Evolutionary conservation across 2,329 filamentous ascomycete species (phyloP), one percentile per base, ranked within the genome.

Genomic region (Periconia sp.): DNA sequence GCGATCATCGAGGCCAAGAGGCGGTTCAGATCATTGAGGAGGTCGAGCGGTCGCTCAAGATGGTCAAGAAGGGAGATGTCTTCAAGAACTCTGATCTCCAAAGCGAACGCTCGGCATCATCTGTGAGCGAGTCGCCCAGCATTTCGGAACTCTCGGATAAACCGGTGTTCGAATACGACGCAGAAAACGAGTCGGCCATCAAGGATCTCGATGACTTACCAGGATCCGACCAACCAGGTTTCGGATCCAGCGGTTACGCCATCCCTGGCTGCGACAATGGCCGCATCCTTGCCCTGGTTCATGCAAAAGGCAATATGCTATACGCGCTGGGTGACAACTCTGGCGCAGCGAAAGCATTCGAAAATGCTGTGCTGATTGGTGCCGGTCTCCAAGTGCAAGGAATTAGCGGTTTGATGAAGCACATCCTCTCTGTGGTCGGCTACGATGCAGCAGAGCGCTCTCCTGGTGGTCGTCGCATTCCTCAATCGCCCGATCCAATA

Each of bases 221-320:
- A 19, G 70, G 71, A 28, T 67, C 69, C 5, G 70, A 69, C 31
- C 73, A 77, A 51, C 74, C 74, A 29, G 77, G 86, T 0, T 91
- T 87, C 63, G 87, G 85, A 1, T 86, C 86, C 4, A 94, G 89
- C 67, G 92, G 91, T 12, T 97, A 95, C 68, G 82, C 84, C 11
- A 85, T 99, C 30, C 82, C 91, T 4, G 91, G 87, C 2, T 84
- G 81, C 30, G 94, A 99, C 56, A 97, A 96, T 65, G 94, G 92
- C 7, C 84, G 94, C 46, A 90, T 99, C 61, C 80, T 99, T 31
- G 88, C 91, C n/a, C 79, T 99, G 12, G 85, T 97, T 28, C 94
- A 99, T 71, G 92, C 92, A 15, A 99, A 97, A 70, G 94, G 92
- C n/a, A 97, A 97, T 51, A 95, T 97, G 87, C 78, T 97, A 2